A percentile compares a stretch with the other conserved stretches of the same genome.
phyloP scores from a whole-genome alignment of 768 basidiomycete genomes.

The Atractiella rhizophila region DNA sequence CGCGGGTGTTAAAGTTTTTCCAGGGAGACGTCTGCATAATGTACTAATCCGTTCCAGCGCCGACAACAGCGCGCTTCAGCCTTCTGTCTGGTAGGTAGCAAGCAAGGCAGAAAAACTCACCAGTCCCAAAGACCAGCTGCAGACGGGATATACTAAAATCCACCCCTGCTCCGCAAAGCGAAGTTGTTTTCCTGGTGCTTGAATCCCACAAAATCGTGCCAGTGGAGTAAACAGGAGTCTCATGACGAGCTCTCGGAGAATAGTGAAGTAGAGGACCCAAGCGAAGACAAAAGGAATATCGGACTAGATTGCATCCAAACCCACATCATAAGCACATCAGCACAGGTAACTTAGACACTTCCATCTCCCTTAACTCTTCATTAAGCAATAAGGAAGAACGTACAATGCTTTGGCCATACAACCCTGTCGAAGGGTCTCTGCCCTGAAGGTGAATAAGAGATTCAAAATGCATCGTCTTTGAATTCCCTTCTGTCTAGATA shows the following conservation, averaged over 20 bases:
- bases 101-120: slow-evolving; percentile 22
- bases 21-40: slow-evolving; percentile 50
- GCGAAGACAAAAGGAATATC: slow-evolving; percentile 33
- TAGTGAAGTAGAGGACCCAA: slow-evolving; percentile 66
- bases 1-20: slow-evolving; percentile 33
- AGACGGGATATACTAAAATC: slow-evolving; percentile 51
- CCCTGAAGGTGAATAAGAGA: slow-evolving; percentile 1
- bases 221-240: slow-evolving; percentile 53
- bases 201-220: slow-evolving; percentile 44
- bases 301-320: background rate
- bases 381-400: too few species aligned
- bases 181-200: slow-evolving; percentile 28
- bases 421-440: background rate
- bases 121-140: background rate
- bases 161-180: slow-evolving; percentile 93
- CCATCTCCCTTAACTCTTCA: too few species aligned
- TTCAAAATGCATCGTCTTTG: too few species aligned
- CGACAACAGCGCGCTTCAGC: slow-evolving; percentile 21
- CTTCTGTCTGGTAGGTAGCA: slow-evolving; percentile 55
- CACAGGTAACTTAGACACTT: too few species aligned
- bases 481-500: too few species aligned
- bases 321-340: background rate
- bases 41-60: slow-evolving; percentile 31
- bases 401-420: background rate
- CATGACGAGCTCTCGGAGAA: slow-evolving; percentile 53